These are phyloP conservation scores for Gyromitra esculenta DNA, from an alignment of 2,329 filamentous ascomycete species.

Conservation along the genomic window DNA sequence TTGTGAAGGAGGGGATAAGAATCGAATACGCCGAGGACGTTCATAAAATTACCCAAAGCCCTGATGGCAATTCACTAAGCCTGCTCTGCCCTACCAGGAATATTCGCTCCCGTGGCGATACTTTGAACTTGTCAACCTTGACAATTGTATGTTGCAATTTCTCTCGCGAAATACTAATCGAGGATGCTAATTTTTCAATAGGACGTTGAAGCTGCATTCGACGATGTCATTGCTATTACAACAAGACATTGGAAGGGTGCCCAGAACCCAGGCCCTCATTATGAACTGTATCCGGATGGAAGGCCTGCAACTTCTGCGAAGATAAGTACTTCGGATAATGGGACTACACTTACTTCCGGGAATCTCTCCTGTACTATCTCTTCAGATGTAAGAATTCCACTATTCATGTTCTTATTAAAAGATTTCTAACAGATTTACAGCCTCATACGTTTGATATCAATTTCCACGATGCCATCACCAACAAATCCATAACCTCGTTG, in stretches of 20 bases:
- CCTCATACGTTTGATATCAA: slow-evolving; percentile 67
- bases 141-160: slow-evolving; percentile 62
- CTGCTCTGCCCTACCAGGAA: slow-evolving; percentile 69
- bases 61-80: slow-evolving; percentile 64
- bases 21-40: slow-evolving; percentile 75
- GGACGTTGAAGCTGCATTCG: slow-evolving; percentile 68
- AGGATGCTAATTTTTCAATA: slow-evolving; percentile 53
- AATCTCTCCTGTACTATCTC: slow-evolving; percentile 66
- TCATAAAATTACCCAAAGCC: slow-evolving; percentile 65
- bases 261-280: slow-evolving; percentile 66
- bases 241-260: slow-evolving; percentile 69
- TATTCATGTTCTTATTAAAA: not conserved
- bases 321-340: slow-evolving; percentile 62
- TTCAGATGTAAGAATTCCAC: slow-evolving; percentile 58
- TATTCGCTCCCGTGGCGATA: slow-evolving; percentile 67
- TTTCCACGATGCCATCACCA: slow-evolving; percentile 67
- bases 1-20: slow-evolving; percentile 69
- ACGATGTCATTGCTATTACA: slow-evolving; percentile 70
- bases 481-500: slow-evolving; percentile 67
- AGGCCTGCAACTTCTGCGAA: slow-evolving; percentile 62
- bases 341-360: slow-evolving; percentile 65
- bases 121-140: slow-evolving; percentile 67
- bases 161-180: not conserved
- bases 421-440: slow-evolving; percentile 13
- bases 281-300: slow-evolving; percentile 68